These are phyloP conservation scores for Chalaropsis thielavioides DNA, from an alignment of 2,329 filamentous ascomycete species.

Conservation along the genomic window DNA sequence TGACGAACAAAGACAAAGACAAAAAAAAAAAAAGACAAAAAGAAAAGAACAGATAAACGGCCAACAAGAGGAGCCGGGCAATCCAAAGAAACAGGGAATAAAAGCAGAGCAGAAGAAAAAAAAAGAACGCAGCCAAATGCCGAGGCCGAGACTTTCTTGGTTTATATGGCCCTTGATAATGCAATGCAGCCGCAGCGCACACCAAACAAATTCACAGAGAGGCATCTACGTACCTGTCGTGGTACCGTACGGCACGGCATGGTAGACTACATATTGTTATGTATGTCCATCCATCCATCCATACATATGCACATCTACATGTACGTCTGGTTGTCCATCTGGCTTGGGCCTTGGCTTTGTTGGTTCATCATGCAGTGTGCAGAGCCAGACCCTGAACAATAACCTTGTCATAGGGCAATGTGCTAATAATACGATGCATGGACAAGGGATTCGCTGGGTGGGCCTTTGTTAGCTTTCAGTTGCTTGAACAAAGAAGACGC, in stretches of 20 bases:
- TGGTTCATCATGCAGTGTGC: not conserved
- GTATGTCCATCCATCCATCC: too few species aligned
- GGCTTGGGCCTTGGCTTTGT: not conserved
- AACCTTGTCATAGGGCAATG: not conserved
- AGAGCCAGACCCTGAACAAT: not conserved
- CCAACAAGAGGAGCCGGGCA: not conserved
- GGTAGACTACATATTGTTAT: not conserved
- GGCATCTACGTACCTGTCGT: not conserved
- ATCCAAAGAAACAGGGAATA: not conserved
- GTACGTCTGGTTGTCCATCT: not conserved
- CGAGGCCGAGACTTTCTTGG: not conserved
- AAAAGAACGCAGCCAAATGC: not conserved
- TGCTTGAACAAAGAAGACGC: not conserved
- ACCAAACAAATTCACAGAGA: not conserved
- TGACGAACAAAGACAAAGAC: constrained; percentile 6
- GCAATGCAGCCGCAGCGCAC: not conserved
- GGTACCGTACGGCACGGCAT: not conserved
- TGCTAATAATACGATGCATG: not conserved
- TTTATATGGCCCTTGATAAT: constrained; percentile 1
- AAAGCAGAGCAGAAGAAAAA: constrained; percentile 8
- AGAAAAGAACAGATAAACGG: not conserved
- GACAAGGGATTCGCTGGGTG: not conserved
- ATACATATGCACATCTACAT: not conserved
- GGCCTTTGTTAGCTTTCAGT: not conserved
- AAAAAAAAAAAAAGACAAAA: not conserved